Percentiles rank a stretch among this genome's conserved stretches.
These are phyloP conservation scores for Yamadazyma triangularis DNA, from an alignment of 1,139 yeast genomes.

Conservation along the genomic window DNA sequence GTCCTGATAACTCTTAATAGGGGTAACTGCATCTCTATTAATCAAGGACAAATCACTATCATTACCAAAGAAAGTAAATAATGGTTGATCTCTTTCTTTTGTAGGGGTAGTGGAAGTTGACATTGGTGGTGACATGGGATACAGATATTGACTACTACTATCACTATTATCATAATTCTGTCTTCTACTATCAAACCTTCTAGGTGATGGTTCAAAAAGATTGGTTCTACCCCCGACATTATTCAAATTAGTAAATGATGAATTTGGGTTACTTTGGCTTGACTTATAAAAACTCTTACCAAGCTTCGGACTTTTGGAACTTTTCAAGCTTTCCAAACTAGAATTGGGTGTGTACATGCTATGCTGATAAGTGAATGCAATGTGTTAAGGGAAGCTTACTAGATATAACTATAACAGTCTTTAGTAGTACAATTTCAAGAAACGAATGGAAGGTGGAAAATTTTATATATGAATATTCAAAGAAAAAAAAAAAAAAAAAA, in stretches of 20 bases:
- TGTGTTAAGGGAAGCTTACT: no score
- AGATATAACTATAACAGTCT: no score
- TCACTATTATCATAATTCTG: no score
- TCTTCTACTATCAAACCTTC: constrained; percentile 7
- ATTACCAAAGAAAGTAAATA: no score
- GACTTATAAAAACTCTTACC: constrained; percentile 8
- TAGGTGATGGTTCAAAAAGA: constrained; percentile 10
- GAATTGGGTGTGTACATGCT: constrained; percentile 15
- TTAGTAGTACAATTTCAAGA: no score
- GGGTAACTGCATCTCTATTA: constrained; percentile 10
- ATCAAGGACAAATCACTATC: no score
- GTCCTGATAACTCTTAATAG: no score
- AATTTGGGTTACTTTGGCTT: constrained; percentile 21
- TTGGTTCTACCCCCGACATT: constrained; percentile 10
- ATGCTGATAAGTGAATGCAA: no score
- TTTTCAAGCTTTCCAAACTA: constrained; percentile 10
- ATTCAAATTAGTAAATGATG: constrained; percentile 26
- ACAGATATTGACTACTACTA: no score
- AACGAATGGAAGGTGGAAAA: no score
- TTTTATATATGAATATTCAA: no score
- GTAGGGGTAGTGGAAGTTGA: constrained; percentile 31
- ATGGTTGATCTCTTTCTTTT: constrained; percentile 11
- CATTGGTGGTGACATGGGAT: constrained; percentile 35
- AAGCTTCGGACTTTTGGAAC: background rate
- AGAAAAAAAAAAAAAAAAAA: no score